These are phyloP conservation scores for Monosporascus sp. DNA, from an alignment of 2,329 filamentous ascomycete species.

Conservation along the genomic window DNA sequence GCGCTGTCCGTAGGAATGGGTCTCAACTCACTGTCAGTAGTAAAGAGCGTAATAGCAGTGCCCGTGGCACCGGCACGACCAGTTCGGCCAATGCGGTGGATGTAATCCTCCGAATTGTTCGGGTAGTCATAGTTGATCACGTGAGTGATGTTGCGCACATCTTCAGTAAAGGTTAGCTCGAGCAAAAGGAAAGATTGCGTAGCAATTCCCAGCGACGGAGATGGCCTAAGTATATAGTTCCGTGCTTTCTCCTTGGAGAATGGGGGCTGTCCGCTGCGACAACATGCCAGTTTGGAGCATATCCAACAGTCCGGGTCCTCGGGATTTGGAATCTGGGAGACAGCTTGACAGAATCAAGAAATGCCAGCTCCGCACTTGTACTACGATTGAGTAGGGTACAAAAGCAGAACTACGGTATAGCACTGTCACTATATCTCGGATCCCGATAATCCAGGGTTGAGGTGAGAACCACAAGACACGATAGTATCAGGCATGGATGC, in stretches of 20 bases:
- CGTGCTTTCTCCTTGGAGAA: slow-evolving; percentile 49
- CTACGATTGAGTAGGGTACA: slow-evolving; percentile 57
- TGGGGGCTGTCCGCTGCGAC: slow-evolving; percentile 56
- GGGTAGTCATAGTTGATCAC: slow-evolving; percentile 99
- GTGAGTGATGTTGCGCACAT: slow-evolving; percentile 99
- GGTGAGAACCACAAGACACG: slow-evolving; percentile 73
- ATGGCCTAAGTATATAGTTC: slow-evolving; percentile 46
- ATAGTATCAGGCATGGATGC: slow-evolving; percentile 88
- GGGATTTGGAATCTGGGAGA: slow-evolving; percentile 53
- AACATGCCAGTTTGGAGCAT: slow-evolving; percentile 49
- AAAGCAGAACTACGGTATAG: slow-evolving; percentile 73
- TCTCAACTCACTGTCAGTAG: slow-evolving; percentile 85
- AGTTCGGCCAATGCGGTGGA: slow-evolving; percentile 93
- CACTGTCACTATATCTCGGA: slow-evolving; percentile 65
- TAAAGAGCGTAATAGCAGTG: slow-evolving; percentile 97
- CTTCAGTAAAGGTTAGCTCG: slow-evolving; percentile 82
- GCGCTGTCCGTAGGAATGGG: background rate
- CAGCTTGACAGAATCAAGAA: slow-evolving; percentile 73
- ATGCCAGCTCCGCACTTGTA: slow-evolving; percentile 76
- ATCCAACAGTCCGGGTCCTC: slow-evolving; percentile 48
- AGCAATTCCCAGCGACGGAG: slow-evolving; percentile 58
- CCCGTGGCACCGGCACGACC: slow-evolving; percentile 91
- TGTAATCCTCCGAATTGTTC: slow-evolving; percentile 98
- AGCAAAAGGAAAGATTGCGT: slow-evolving; percentile 50
- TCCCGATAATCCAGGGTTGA: slow-evolving; percentile 78